A percentile compares a stretch with the other conserved stretches of the same genome.
These are phyloP conservation scores for Fusarium tuaranense DNA, from an alignment of 2,329 filamentous ascomycete genomes.

Conservation along the genomic window DNA sequence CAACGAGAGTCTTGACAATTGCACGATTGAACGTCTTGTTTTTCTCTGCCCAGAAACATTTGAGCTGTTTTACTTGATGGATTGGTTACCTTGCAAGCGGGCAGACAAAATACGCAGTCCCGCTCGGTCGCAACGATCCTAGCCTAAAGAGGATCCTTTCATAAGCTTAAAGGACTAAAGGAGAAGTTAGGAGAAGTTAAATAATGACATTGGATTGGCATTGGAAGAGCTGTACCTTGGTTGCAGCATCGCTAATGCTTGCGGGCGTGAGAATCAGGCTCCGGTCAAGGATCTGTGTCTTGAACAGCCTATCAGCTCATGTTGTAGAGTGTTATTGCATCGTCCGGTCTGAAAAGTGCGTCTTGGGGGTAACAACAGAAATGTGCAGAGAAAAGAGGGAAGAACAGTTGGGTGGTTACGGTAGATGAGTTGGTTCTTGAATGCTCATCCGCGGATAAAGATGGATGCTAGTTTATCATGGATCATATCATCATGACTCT, in stretches of 20 bases:
- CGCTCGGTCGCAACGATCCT: not conserved
- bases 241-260: not conserved
- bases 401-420: not conserved
- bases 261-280: not conserved
- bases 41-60: not conserved
- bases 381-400: not conserved
- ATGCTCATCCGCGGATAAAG: not conserved
- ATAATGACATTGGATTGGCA: not conserved
- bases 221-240: not conserved
- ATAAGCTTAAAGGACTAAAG: not conserved
- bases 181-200: not conserved
- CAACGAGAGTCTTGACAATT: not conserved
- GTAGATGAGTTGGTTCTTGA: not conserved
- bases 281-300: not conserved
- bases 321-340: not conserved
- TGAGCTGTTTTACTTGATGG: not conserved
- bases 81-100: not conserved
- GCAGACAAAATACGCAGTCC: not conserved
- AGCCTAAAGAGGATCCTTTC: not conserved
- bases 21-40: not conserved
- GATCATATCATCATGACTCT: conserved; percentile 31
- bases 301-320: not conserved
- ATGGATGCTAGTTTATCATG: not conserved
- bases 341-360: not conserved
- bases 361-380: not conserved